A percentile compares a stretch with the other conserved stretches of the same genome.
Conservation (phyloP, 1,139 yeast species). For the Blastobotrys proliferans region DNA sequence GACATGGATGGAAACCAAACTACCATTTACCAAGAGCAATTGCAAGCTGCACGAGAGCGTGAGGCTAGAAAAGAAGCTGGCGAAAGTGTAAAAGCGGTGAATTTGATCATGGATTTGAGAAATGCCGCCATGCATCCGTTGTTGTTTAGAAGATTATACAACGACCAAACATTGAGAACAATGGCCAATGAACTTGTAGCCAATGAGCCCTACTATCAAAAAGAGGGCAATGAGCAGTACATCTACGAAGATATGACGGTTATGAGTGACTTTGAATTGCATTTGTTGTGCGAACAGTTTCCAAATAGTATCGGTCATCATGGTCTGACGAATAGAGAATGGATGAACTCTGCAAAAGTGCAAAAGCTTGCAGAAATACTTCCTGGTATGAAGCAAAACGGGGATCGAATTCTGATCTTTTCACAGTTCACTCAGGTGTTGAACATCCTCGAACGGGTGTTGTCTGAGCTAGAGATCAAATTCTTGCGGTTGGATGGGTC, state of each 20-base stretch:
- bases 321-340: slow-evolving; percentile 50
- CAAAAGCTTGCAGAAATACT: slow-evolving; percentile 53
- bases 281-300: slow-evolving; percentile 67
- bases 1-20: slow-evolving; percentile 56
- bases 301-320: slow-evolving; percentile 58
- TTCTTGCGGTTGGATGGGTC: slow-evolving; percentile 90
- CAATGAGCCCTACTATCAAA: slow-evolving; percentile 71
- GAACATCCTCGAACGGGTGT: slow-evolving; percentile 76
- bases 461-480: slow-evolving; percentile 61
- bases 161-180: slow-evolving; percentile 47
- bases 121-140: slow-evolving; percentile 96
- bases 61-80: slow-evolving; percentile 45
- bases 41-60: slow-evolving; percentile 47
- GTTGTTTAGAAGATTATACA: slow-evolving; percentile 69
- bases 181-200: slow-evolving; percentile 79
- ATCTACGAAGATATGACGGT: slow-evolving; percentile 92
- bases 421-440: slow-evolving; percentile 90
- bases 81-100: slow-evolving; percentile 32
- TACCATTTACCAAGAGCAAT: slow-evolving; percentile 55
- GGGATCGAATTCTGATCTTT: slow-evolving; percentile 76
- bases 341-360: slow-evolving; percentile 78
- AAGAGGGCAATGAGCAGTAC: slow-evolving; percentile 66
- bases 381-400: slow-evolving; percentile 52
- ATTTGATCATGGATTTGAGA: slow-evolving; percentile 86
- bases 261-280: slow-evolving; percentile 91